Base-by-base conservation (phyloP, 495 filamentous ascomycete genomes). In the Cryomyces minteri region DNA sequence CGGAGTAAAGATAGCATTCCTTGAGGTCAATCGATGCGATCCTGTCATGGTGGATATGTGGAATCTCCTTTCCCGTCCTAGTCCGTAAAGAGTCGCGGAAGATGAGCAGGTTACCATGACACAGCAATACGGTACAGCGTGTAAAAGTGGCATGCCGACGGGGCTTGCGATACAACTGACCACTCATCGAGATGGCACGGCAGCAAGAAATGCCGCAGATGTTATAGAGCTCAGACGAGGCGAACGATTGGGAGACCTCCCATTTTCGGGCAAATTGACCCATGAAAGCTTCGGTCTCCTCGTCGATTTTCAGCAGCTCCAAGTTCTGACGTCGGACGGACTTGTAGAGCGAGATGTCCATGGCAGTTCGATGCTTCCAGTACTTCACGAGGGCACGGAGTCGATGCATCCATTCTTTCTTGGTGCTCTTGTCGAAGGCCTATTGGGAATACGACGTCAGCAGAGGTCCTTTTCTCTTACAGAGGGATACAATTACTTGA, bases 1-100 rank as follows among this genome's bases (percentile, higher is more conserved):
- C 80, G 9, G 71, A 76, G 58, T 84, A 84, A 45, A 85, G 68
- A 54, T 84, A 85, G 58, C 78, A 84, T 45, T 81, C 74, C 28
- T 64, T 67, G 3, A 85, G 68, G 42, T 79, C 70, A 40, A 84
- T 64, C 1, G 66, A 63, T 7, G 68, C 57, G 44, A 79, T 67
- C 6, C 71, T 67, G 50, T 76, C 72, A 40, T 81, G 72, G 50
- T 83, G 78, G 40, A 78, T 72, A 49, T 79, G 71, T 25, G 69
- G 64, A 1, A 81, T 56, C 49, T 73, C 66, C 36, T 67, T 64
- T 12, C 80, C 80, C 5, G 69, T 73, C 5, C 59, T 50, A n/a
- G 58, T 64, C 28, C 80, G 70, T 18, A 79, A 58, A 2, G 71
- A 71, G 52, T 69, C 71, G 41, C 72, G 69, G 62, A 82, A 85